phyloP scores from a whole-genome alignment of 345 rosid species.

The Syzygium grande region DNA sequence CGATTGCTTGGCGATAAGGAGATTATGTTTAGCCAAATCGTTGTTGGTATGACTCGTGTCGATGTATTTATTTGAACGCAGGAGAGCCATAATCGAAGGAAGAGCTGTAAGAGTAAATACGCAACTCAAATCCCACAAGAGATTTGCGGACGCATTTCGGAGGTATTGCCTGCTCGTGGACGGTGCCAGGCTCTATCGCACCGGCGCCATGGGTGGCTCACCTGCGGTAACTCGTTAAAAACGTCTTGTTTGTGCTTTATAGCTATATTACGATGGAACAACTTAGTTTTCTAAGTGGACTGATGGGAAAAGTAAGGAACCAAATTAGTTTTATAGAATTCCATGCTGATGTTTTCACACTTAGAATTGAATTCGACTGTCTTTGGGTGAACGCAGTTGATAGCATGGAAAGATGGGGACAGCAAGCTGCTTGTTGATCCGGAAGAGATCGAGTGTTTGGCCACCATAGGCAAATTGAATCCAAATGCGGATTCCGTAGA shows the following conservation, averaged over 20 bases:
- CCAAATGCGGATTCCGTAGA: slow-evolving; percentile 57
- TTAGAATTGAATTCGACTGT: neutral
- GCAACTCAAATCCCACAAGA: slow-evolving; percentile 74
- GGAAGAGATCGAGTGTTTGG: slow-evolving; percentile 43
- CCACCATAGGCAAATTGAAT: slow-evolving; percentile 31
- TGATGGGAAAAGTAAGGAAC: neutral
- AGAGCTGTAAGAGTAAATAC: slow-evolving; percentile 91
- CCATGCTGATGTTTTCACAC: too few relatives aligned
- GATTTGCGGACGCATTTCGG: slow-evolving; percentile 78
- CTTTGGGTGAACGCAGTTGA: slow-evolving; percentile 33
- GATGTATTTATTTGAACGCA: slow-evolving; percentile 1
- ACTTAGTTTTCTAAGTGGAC: neutral
- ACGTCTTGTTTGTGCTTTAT: neutral
- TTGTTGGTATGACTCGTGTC: neutral
- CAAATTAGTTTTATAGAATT: neutral
- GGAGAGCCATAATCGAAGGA: slow-evolving; percentile 75
- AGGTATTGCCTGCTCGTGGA: slow-evolving; percentile 64
- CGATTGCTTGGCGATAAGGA: neutral
- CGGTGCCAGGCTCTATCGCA: slow-evolving; percentile 70
- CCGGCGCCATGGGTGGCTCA: slow-evolving; percentile 59
- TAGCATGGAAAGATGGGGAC: slow-evolving; percentile 72
- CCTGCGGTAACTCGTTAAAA: slow-evolving; percentile 40
- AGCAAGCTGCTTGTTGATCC: slow-evolving; percentile 63
- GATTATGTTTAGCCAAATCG: neutral
- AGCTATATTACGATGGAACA: neutral